These are phyloP conservation scores for Pseudisothecium myosuroides DNA, from an alignment of 225 moss, liverwort and hornwort species.

Conservation along the genomic window DNA sequence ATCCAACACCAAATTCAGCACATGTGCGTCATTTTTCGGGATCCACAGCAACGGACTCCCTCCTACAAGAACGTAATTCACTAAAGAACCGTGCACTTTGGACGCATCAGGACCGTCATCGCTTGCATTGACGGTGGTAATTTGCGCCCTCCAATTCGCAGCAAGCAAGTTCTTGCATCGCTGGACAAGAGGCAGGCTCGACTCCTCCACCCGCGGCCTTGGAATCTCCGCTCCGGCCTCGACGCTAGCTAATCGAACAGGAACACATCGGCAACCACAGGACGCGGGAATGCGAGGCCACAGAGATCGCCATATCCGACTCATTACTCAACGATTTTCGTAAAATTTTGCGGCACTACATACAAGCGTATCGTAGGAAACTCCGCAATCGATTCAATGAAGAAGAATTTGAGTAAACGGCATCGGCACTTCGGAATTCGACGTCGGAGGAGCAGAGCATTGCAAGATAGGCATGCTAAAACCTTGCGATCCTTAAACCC, in stretches of 20 bases:
- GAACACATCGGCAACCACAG: not conserved
- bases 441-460: not conserved
- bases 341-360: not conserved
- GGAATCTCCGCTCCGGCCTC: constrained; percentile 1
- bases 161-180: constrained; percentile 76
- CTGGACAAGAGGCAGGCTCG: constrained; percentile 64
- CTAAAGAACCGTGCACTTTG: constrained; percentile 60
- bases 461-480: not conserved
- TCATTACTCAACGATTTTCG: not conserved
- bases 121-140: constrained; percentile 47
- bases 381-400: not conserved
- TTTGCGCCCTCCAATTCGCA: constrained; percentile 77
- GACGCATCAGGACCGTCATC: constrained; percentile 29
- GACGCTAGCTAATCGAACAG: not conserved
- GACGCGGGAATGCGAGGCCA: not conserved
- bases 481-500: not conserved
- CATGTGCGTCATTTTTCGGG: constrained; percentile 50
- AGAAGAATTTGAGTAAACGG: not conserved
- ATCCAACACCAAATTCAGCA: constrained; percentile 69
- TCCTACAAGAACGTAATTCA: constrained; percentile 38
- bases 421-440: not conserved
- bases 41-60: constrained; percentile 68
- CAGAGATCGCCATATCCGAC: constrained; percentile 19
- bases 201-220: constrained; percentile 34
- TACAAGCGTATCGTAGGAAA: not conserved